Evolutionary conservation across 2,329 filamentous ascomycete genomes (phyloP).

Genomic region (Penicillium sp.): DNA sequence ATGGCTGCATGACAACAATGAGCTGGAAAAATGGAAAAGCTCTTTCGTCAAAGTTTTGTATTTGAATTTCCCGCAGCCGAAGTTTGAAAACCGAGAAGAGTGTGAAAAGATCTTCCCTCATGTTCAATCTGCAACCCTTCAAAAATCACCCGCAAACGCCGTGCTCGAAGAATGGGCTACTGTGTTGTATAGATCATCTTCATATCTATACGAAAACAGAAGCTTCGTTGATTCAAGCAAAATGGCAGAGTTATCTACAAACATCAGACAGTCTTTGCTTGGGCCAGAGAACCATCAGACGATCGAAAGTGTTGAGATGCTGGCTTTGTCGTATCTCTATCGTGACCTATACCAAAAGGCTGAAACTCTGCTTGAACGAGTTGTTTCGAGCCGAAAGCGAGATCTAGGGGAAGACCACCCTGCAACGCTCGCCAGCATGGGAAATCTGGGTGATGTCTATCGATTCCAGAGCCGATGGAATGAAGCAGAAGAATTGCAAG

Average conservation of each 20-base stretch:
- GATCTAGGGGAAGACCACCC: background rate
- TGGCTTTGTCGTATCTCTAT: slow-evolving; percentile 18
- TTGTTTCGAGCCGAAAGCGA: too few relatives aligned
- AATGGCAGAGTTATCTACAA: slow-evolving; percentile 2
- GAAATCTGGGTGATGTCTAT: background rate
- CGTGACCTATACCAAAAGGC: background rate
- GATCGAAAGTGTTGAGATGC: background rate
- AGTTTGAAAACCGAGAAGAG: slow-evolving; percentile 1
- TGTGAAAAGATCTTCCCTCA: slow-evolving; percentile 30
- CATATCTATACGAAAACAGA: slow-evolving; percentile 6
- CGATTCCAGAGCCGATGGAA: background rate
- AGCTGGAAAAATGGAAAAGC: slow-evolving; percentile 28
- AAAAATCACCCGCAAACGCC: slow-evolving; percentile 4
- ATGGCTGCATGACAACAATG: slow-evolving; percentile 4
- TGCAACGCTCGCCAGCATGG: background rate
- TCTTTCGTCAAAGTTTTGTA: slow-evolving; percentile 22
- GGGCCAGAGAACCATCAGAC: background rate
- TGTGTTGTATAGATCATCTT: slow-evolving; percentile 5
- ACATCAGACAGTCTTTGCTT: background rate
- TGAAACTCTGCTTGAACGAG: background rate
- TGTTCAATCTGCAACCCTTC: slow-evolving; percentile 15
- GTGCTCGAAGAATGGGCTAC: slow-evolving; percentile 4
- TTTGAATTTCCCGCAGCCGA: slow-evolving; percentile 16
- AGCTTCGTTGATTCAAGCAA: background rate
- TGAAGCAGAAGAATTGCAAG: background rate